These are phyloP conservation scores for Beta vulgaris DNA, from an alignment of 148 eudicot species.

Conservation along the genomic window DNA sequence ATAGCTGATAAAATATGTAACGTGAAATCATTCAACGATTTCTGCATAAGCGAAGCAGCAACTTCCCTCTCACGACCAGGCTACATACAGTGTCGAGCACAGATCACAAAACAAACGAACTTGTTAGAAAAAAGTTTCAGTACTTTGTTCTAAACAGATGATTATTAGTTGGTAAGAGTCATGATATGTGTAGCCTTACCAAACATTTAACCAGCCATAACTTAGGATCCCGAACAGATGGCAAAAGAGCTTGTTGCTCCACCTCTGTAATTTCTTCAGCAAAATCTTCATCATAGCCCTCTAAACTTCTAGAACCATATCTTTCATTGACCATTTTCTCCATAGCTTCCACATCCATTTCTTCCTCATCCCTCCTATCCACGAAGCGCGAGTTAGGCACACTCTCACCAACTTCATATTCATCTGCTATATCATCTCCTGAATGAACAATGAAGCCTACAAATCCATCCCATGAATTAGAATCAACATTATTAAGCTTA, in stretches of 20 bases:
- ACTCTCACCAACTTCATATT: slow-evolving; percentile 55
- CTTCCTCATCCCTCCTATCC: slow-evolving; percentile 59
- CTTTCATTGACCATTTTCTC: slow-evolving; percentile 55
- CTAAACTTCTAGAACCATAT: slow-evolving; percentile 37
- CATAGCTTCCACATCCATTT: slow-evolving; percentile 60
- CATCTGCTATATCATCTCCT: slow-evolving; percentile 55
- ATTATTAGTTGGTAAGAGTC: neutral
- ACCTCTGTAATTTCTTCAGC: slow-evolving; percentile 67
- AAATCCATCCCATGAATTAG: neutral
- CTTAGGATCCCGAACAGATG: slow-evolving; percentile 80
- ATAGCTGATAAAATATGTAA: slow-evolving; percentile 66
- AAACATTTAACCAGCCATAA: slow-evolving; percentile 93
- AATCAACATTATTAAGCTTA: neutral
- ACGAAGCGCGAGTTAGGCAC: slow-evolving; percentile 45
- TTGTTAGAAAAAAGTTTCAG: neutral
- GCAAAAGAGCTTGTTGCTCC: slow-evolving; percentile 76
- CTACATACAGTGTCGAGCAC: slow-evolving; percentile 31
- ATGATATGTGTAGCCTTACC: slow-evolving; percentile 37
- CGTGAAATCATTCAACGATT: slow-evolving; percentile 60
- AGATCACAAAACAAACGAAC: neutral
- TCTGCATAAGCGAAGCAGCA: slow-evolving; percentile 83
- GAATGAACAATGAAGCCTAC: slow-evolving; percentile 64
- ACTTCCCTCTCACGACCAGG: slow-evolving; percentile 89
- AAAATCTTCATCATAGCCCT: slow-evolving; percentile 40
- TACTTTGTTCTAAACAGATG: neutral